phyloP scores from a whole-genome alignment of 2,329 filamentous ascomycete species.

The Aspergillus oerlinghausenensis region DNA sequence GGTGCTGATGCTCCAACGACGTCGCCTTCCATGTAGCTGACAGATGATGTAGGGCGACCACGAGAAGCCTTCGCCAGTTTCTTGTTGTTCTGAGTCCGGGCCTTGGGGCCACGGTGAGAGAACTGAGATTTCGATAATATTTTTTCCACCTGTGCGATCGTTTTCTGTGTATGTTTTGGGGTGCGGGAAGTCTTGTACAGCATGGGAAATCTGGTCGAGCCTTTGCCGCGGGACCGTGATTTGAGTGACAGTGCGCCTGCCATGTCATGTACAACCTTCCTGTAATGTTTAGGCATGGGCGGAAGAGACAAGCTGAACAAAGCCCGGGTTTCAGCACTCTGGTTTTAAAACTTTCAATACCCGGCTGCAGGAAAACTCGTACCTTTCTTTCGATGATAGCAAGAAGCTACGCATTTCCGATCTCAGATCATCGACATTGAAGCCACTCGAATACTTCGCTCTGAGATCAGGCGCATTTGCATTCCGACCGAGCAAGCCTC shows the following conservation, averaged over 20 bases:
- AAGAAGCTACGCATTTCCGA: constrained; percentile 71
- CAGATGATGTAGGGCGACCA: constrained; percentile 42
- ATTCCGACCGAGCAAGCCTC: constrained; percentile 60
- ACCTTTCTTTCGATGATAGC: constrained; percentile 59
- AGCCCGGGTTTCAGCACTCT: constrained; percentile 5
- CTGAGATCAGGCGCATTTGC: constrained; percentile 56
- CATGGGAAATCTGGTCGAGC: constrained; percentile 67
- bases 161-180: constrained; percentile 53
- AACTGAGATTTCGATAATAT: constrained; percentile 33
- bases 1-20: constrained; percentile 80
- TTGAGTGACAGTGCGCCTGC: constrained; percentile 71
- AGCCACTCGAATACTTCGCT: constrained; percentile 67
- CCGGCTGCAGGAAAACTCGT: constrained; percentile 26
- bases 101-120: constrained; percentile 22
- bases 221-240: constrained; percentile 76
- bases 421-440: constrained; percentile 65
- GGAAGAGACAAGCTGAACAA: constrained; percentile 63
- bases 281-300: constrained; percentile 73
- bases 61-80: constrained; percentile 23
- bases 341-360: background rate
- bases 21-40: constrained; percentile 74
- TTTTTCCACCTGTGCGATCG: constrained; percentile 44
- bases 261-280: constrained; percentile 75
- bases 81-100: constrained; percentile 18
- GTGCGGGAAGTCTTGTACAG: constrained; percentile 72